Percentiles rank a stretch among this genome's conserved stretches.
Evolutionary conservation across 352 stramenopile genomes (phyloP).

Genomic region (Pythium dissotocum): DNA sequence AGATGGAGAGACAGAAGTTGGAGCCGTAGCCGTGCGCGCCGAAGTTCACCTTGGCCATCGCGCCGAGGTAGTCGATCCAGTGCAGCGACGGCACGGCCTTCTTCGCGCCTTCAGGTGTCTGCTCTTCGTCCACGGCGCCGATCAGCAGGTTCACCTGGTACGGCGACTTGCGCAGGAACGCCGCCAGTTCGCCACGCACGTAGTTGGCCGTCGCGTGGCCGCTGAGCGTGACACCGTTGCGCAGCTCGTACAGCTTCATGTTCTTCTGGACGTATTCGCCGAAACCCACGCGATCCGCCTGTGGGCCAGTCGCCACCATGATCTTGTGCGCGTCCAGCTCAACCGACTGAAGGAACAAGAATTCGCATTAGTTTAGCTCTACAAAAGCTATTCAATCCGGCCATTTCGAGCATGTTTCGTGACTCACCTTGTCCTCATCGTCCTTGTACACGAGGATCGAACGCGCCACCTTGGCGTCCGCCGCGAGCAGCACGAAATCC

Average conservation of each 20-base stretch:
- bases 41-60: constrained; percentile 88
- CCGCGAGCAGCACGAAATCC: constrained; percentile 91
- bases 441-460: constrained; percentile 94
- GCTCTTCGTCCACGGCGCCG: constrained; percentile 60
- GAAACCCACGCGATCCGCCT: constrained; percentile 83
- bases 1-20: constrained; percentile 87
- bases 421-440: constrained; percentile 89
- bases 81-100: constrained; percentile 67
- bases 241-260: constrained; percentile 90
- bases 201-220: constrained; percentile 83
- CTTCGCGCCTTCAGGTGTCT: constrained; percentile 31
- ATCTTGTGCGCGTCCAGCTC: constrained; percentile 83
- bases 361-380: constrained; percentile 9
- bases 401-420: neutral
- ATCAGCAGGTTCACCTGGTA: constrained; percentile 89
- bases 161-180: constrained; percentile 76
- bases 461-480: constrained; percentile 88
- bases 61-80: constrained; percentile 88
- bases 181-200: constrained; percentile 77
- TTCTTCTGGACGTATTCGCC: constrained; percentile 91
- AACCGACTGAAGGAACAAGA: constrained; percentile 46
- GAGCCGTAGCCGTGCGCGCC: constrained; percentile 83
- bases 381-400: neutral
- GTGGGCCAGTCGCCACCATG: constrained; percentile 70
- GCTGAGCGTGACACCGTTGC: constrained; percentile 84